A percentile compares a stretch with the other conserved stretches of the same genome.
Evolutionary conservation across 768 basidiomycete genomes (phyloP).

Genomic region (Piloderma croceum): DNA sequence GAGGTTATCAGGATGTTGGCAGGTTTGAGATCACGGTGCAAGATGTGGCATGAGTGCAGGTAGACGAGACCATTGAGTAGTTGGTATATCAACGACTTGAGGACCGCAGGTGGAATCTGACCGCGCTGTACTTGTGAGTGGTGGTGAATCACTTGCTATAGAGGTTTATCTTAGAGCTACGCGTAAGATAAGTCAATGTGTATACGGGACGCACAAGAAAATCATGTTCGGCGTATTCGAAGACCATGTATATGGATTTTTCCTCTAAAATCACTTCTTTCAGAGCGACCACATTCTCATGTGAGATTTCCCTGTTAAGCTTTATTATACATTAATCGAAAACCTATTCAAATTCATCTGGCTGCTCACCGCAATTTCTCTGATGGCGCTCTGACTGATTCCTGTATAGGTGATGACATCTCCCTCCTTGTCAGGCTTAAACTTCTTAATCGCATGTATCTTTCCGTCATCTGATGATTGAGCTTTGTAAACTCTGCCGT

Average conservation of each 20-base stretch:
- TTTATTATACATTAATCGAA: constrained; percentile 23
- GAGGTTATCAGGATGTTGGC: constrained; percentile 97
- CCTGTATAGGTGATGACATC: constrained; percentile 94
- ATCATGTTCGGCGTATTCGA: constrained; percentile 98
- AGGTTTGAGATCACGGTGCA: constrained; percentile 97
- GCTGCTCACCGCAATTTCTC: constrained; percentile 84
- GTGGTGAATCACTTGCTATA: constrained; percentile 96
- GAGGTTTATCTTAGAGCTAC: neutral
- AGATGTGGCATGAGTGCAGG: constrained; percentile 89
- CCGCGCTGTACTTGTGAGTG: constrained; percentile 86
- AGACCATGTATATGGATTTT: constrained; percentile 99
- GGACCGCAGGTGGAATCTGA: constrained; percentile 66
- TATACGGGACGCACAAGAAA: constrained; percentile 65
- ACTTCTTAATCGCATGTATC: constrained; percentile 97
- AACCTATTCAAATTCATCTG: neutral
- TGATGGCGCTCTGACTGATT: constrained; percentile 93
- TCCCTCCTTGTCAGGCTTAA: constrained; percentile 99
- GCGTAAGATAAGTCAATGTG: neutral
- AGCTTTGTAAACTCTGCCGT: constrained; percentile 98
- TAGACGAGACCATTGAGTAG: constrained; percentile 92
- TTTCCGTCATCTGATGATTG: constrained; percentile 61
- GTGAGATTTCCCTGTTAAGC: constrained; percentile 85
- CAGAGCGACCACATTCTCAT: constrained; percentile 87
- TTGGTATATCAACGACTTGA: constrained; percentile 93
- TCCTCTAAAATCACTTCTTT: constrained; percentile 96